Base-by-base conservation (phyloP, 352 stramenopile species). In the Pythium aristosporum region DNA sequence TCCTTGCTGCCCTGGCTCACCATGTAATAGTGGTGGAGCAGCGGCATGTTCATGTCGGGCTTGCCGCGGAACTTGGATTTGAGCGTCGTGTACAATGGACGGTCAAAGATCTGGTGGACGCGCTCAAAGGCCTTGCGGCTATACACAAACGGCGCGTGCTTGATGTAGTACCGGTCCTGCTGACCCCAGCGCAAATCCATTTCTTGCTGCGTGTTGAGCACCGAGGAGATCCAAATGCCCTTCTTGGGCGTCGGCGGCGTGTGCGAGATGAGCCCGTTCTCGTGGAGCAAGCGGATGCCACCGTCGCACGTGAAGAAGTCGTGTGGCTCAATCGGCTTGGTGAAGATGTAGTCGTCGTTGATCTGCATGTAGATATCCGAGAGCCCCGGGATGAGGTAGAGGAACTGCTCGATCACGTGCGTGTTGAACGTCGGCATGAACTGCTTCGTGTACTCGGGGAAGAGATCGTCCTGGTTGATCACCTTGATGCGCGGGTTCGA, bases 261-360 rank as follows among this genome's bases (percentile, higher is more conserved):
- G 63, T 94, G 87, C 12, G 82, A 89, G 60, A 96, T 96, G 34
- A 92, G 67, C 0, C 80, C 79, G 11, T 72, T 65, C 62, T 96
- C 87, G 50, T 92, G 85, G 28, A 96, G 63, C 53, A 96, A 54
- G 10, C 83, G 81, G 58, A 96, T 92, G 57, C 85, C 87, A 30
- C 87, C 87, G 62, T 94, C 84, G 64, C 87, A 96, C 32, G 87
- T 88, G 73, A 96, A 96, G 61, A 94, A 89, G 63, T 91, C 82
- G 47, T 94, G 79, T 9, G 87, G 87, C 15, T 71, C 69, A 41
- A 96, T 85, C 39, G 81, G 81, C 64, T 91, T 88, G 42, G 82
- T 87, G 64, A 96, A 96, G 48, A 96, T 69, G 66, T 94, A 96
- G 75, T 96, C 87, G 68, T 96, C 87, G 67, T 96, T 96, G 56